A percentile compares a stretch with the other conserved stretches of the same genome.
These are phyloP conservation scores for Penicillium manginii DNA, from an alignment of 495 filamentous ascomycete species.

Conservation along the genomic window DNA sequence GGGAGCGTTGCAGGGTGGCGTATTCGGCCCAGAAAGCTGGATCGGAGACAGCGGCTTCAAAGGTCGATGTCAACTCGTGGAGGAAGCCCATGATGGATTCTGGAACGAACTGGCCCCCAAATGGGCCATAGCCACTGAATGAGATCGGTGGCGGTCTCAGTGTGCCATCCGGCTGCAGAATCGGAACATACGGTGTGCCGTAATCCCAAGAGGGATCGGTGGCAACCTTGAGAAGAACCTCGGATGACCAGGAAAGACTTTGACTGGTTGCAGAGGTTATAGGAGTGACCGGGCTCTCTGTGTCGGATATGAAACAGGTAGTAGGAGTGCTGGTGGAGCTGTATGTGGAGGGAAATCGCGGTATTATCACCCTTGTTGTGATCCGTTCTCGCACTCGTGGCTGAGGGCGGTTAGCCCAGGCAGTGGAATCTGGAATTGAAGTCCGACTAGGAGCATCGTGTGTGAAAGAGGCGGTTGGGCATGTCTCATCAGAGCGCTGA, in stretches of 20 bases:
- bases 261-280: constrained; percentile 21
- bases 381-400: neutral
- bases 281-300: constrained; percentile 20
- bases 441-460: constrained; percentile 3
- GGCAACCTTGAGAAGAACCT: constrained; percentile 11
- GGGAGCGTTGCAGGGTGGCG: constrained; percentile 25
- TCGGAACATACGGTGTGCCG: constrained; percentile 27
- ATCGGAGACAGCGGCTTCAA: constrained; percentile 34
- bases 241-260: constrained; percentile 13
- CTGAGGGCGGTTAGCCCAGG: neutral
- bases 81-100: constrained; percentile 40
- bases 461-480: neutral
- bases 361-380: neutral
- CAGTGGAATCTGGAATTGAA: constrained; percentile 2
- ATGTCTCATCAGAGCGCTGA: neutral
- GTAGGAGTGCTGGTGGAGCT: constrained; percentile 17
- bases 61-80: constrained; percentile 33
- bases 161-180: constrained; percentile 31
- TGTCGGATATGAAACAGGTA: constrained; percentile 16
- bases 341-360: neutral
- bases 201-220: constrained; percentile 8
- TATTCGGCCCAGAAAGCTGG: constrained; percentile 37
- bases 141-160: constrained; percentile 27
- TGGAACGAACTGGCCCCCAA: constrained; percentile 38
- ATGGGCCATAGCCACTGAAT: constrained; percentile 34